Conservation (phyloP, 2,329 filamentous ascomycete species). For the Ophiostoma ulmi region DNA sequence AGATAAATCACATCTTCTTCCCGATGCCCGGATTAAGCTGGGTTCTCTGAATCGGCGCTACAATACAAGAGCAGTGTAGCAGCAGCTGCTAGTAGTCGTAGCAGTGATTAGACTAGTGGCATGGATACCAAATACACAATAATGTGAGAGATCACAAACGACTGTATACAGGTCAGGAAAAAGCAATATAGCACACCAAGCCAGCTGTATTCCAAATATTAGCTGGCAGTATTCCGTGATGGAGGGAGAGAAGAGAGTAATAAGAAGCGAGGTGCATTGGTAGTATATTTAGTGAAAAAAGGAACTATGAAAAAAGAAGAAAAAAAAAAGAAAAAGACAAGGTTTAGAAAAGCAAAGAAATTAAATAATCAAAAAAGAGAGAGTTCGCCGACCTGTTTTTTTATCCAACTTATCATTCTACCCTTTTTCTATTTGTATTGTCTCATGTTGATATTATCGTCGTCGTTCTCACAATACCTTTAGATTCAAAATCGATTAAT, state of each 20-base stretch:
- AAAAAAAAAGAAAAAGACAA: constrained; percentile 2
- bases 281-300: not conserved
- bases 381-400: not conserved
- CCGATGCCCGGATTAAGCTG: not conserved
- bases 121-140: not conserved
- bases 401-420: not conserved
- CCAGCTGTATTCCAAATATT: not conserved
- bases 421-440: not conserved
- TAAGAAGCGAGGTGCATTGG: constrained; percentile 4
- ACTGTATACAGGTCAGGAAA: not conserved
- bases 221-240: not conserved
- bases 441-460: not conserved
- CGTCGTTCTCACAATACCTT: not conserved
- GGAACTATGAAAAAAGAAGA: not conserved
- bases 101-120: not conserved
- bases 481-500: not conserved
- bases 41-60: not conserved
- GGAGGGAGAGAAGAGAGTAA: not conserved
- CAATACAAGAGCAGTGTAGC: not conserved
- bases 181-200: not conserved
- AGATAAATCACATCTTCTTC: not conserved
- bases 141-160: constrained; percentile 1
- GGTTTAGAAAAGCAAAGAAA: constrained; percentile 12
- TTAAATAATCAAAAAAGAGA: constrained; percentile 13
- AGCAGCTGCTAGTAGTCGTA: not conserved